Conservation (phyloP, 192 early-diverging fungal genomes). For the Coemansia sp. region DNA sequence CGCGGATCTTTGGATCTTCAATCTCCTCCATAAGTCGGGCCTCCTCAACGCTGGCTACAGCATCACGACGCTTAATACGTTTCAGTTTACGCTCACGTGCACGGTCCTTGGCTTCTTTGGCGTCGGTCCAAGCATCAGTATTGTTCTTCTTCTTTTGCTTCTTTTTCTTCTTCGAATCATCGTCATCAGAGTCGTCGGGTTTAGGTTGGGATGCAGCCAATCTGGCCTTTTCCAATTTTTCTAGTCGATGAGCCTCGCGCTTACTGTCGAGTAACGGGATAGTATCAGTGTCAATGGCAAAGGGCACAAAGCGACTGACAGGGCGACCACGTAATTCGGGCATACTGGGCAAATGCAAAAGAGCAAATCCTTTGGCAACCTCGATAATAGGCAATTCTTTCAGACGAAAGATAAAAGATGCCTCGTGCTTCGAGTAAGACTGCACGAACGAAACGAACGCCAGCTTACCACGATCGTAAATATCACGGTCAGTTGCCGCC, state of each 20-base stretch:
- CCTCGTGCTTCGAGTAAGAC: constrained; percentile 94
- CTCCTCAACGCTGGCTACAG: constrained; percentile 24
- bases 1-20: constrained; percentile 45
- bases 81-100: constrained; percentile 50
- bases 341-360: constrained; percentile 91
- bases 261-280: constrained; percentile 49
- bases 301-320: constrained; percentile 31
- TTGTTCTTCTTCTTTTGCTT: constrained; percentile 32
- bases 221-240: constrained; percentile 49
- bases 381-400: constrained; percentile 82
- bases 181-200: not conserved
- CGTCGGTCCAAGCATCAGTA: constrained; percentile 39
- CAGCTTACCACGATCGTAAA: constrained; percentile 76
- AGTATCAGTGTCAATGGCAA: constrained; percentile 44
- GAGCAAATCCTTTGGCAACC: constrained; percentile 79
- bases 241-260: constrained; percentile 57
- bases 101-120: constrained; percentile 39
- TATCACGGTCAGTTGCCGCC: constrained; percentile 72
- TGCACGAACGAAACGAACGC: constrained; percentile 93
- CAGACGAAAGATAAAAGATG: constrained; percentile 86
- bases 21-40: constrained; percentile 28
- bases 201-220: constrained; percentile 19
- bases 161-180: not conserved
- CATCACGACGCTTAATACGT: constrained; percentile 36
- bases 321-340: constrained; percentile 74